Evolutionary conservation across 1,284 basidiomycete genomes (phyloP).

Genomic region (Ustilago crameri): DNA sequence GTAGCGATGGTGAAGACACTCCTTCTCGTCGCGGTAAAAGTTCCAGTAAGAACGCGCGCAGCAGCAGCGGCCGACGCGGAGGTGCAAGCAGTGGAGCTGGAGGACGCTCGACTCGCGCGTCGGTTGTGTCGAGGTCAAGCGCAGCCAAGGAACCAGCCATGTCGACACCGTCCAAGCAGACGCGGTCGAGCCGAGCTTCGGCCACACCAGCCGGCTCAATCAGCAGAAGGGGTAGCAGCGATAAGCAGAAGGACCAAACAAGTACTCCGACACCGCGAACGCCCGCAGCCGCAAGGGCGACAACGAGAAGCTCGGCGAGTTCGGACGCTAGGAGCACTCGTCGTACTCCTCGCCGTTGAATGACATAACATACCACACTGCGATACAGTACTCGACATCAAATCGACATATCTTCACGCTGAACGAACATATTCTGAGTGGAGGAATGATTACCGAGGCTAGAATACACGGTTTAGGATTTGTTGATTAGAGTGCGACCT

Average conservation of each 20-base stretch:
- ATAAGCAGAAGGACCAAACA: slow-evolving; percentile 14
- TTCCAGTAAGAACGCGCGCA: slow-evolving; percentile 17
- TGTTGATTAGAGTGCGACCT: slow-evolving; percentile 21
- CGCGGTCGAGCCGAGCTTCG: slow-evolving; percentile 26
- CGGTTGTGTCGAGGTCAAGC: slow-evolving; percentile 39
- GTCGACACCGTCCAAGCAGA: slow-evolving; percentile 37
- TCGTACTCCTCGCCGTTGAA: slow-evolving; percentile 44
- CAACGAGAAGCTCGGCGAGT: slow-evolving; percentile 37
- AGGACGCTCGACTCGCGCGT: slow-evolving; percentile 31
- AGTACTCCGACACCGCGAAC: slow-evolving; percentile 30
- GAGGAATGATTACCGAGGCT: slow-evolving; percentile 5
- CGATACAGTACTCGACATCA: no score
- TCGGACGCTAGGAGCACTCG: slow-evolving; percentile 26
- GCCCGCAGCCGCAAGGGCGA: slow-evolving; percentile 21
- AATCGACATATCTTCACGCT: neutral
- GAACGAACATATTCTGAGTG: neutral
- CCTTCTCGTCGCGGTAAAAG: slow-evolving; percentile 9
- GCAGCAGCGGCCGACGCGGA: slow-evolving; percentile 8
- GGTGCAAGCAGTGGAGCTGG: slow-evolving; percentile 3
- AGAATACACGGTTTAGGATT: slow-evolving; percentile 8
- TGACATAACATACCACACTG: neutral
- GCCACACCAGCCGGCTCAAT: slow-evolving; percentile 18
- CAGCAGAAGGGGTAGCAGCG: slow-evolving; percentile 34
- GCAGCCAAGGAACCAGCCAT: slow-evolving; percentile 31
- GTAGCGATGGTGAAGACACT: slow-evolving; percentile 16